Evolutionary conservation across 495 filamentous ascomycete genomes (phyloP), one percentile per base, ranked within the genome.

Genomic region (Penicillium mononematosum): DNA sequence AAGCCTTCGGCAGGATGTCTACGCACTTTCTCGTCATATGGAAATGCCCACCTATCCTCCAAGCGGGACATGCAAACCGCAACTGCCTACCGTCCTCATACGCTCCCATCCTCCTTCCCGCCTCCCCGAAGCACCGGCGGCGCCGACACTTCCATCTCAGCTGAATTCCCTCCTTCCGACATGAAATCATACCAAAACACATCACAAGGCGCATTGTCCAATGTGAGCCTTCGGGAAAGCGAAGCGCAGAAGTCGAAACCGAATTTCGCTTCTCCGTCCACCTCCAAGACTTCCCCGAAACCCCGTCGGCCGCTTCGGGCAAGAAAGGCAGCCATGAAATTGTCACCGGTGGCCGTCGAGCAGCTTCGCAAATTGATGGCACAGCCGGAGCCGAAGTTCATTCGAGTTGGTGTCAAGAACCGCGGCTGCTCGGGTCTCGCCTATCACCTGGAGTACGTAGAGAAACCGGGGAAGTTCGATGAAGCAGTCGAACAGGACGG

Each of bases 381-480:
- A 36, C 86, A 89, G 64, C 95, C 94, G 0, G 83, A 90, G 1
- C 91, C 93, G 1, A 95, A 96, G 73, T 78, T 95, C 54, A 96
- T 98, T 60, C 87, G 93, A 53, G 88, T 98, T 1, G 93, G 95
- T 1, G 93, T 98, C 27, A 91, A 89, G 74, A 97, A 96, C 70
- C 82, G 88, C 34, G 95, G 94, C n/a, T 98, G 94, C 69, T 96
- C 91, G 8, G 94, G 94, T 34, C 76, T 97, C 59, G 88, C 92
- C n/a, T 98, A 98, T 68, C 85, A 96, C 64, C 80, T 98, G 5
- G 91, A 98, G 70, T 98, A 94, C 67, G 92, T 98, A 29, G 92
- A 97, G 61, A 89, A 91, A 76, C 81, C 92, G 1, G 90, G 83
- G 3, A 79, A 79, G 43, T 94, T 97, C 60, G 94, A 98, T 69